Evolutionary conservation across 208 protist species (phyloP), one percentile per base, ranked within the genome.

Genomic region (Trypanosoma melophagium): DNA sequence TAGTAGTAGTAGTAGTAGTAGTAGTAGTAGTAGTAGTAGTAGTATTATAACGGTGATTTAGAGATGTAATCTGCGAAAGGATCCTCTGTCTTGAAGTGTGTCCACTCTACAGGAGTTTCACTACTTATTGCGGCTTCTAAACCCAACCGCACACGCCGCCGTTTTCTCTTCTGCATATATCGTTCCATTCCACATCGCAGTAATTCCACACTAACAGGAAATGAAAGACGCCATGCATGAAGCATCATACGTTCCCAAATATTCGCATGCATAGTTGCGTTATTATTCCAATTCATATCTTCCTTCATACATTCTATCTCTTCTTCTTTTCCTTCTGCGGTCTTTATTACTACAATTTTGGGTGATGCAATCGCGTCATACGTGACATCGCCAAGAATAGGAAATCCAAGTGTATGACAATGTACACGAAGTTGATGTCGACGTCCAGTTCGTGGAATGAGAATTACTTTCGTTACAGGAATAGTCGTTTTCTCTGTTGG

Each of bases 351-450:
- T 40, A 22, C 14, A 41, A 21, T 4, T 38, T 49, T 28, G 17
- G 49, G 28, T 16, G 17, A 56, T n/a, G 60, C 5, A 57, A 57
- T 42, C 17, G n/a, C n/a, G 12, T 19, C 71, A 69, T 97, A 97
- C 4, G 74, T 60, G 2, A 77, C 78, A 67, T 97, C 92, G 3
- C 92, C 92, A 16, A 97, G 60, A 64, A 97, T 92, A 10, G 92
- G 90, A 60, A 81, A 82, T 5, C 90, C 92, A n/a, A 97, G 12
- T 14, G 79, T 80, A 40, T 73, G 70, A 60, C 83, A 89, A 77
- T 96, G 90, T 52, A 97, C 80, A 9, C 93, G 87, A 4, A 97
- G 79, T 71, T 97, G 93, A 66, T 97, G 93, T 2, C 89, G 75
- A 17, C 93, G 77, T 1, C 93, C 93, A 1, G 91, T 95, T 49